These are phyloP conservation scores for Podaxis sp. DNA, from an alignment of 768 basidiomycete genomes.

Conservation along the genomic window DNA sequence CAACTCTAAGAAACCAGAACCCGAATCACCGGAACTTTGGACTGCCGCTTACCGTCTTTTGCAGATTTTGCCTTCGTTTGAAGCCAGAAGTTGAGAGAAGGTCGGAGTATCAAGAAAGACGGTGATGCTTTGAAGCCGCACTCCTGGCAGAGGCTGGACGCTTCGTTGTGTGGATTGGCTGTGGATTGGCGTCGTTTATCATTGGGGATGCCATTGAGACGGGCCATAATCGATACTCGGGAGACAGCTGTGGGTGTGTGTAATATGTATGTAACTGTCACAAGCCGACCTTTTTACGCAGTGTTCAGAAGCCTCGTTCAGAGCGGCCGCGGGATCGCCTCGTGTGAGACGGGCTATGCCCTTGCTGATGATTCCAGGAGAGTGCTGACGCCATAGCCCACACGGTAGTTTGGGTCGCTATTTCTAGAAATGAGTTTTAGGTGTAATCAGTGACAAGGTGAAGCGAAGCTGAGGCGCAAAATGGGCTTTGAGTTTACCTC, in stretches of 20 bases:
- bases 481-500: background rate
- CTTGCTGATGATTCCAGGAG: background rate
- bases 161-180: background rate
- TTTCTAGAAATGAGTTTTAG: background rate
- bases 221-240: background rate
- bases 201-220: background rate
- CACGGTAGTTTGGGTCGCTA: background rate
- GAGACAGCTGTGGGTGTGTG: background rate
- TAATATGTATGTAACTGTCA: background rate
- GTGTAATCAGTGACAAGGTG: background rate
- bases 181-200: background rate
- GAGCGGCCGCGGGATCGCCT: conserved; percentile 3
- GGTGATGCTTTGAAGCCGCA: background rate
- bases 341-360: background rate
- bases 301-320: background rate
- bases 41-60: background rate
- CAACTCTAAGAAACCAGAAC: background rate
- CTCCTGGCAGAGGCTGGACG: background rate
- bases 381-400: background rate
- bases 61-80: background rate
- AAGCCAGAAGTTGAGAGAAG: background rate
- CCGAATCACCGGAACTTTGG: background rate
- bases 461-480: background rate
- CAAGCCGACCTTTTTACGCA: background rate
- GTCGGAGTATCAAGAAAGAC: background rate